phyloP scores from a whole-genome alignment of 2,329 filamentous ascomycete species.

The Penicillium rolfsii region DNA sequence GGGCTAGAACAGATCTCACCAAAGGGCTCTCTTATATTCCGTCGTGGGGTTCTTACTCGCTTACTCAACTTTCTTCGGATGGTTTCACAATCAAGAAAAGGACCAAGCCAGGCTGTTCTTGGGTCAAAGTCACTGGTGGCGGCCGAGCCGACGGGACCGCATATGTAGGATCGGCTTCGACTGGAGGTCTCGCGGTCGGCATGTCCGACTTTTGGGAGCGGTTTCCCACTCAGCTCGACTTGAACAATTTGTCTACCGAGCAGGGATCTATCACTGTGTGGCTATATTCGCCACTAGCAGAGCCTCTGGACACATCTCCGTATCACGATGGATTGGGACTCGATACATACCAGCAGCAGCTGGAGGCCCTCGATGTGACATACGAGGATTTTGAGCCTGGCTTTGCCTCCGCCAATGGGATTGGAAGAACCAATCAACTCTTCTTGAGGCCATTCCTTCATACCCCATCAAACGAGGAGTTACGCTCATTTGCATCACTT shows the following conservation, averaged over 20 bases:
- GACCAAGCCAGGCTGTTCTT: conserved; percentile 60
- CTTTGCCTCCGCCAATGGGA: conserved; percentile 61
- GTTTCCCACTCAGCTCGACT: conserved; percentile 62
- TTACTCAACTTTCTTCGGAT: conserved; percentile 62
- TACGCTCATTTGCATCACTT: conserved; percentile 51
- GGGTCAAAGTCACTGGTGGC: conserved; percentile 62
- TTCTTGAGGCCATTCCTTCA: conserved; percentile 57
- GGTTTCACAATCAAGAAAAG: conserved; percentile 65
- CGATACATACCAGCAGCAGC: conserved; percentile 60
- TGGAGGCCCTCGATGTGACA: conserved; percentile 64
- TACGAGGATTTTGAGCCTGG: conserved; percentile 65
- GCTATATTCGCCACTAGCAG: conserved; percentile 62
- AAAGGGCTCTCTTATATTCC: conserved; percentile 60
- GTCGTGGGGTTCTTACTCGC: conserved; percentile 60
- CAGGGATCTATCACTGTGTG: conserved; percentile 60
- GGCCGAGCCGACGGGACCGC: conserved; percentile 60
- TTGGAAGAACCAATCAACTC: conserved; percentile 62
- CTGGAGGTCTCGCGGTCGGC: conserved; percentile 63
- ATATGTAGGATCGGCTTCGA: conserved; percentile 61
- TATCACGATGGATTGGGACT: conserved; percentile 63
- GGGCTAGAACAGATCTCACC: conserved; percentile 52
- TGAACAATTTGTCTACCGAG: conserved; percentile 56
- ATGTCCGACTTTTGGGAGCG: conserved; percentile 67
- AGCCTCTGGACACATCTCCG: conserved; percentile 59
- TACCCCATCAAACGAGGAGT: conserved; percentile 55